Conservation (phyloP, 2,329 filamentous ascomycete genomes). For the Nothophoma quercina region DNA sequence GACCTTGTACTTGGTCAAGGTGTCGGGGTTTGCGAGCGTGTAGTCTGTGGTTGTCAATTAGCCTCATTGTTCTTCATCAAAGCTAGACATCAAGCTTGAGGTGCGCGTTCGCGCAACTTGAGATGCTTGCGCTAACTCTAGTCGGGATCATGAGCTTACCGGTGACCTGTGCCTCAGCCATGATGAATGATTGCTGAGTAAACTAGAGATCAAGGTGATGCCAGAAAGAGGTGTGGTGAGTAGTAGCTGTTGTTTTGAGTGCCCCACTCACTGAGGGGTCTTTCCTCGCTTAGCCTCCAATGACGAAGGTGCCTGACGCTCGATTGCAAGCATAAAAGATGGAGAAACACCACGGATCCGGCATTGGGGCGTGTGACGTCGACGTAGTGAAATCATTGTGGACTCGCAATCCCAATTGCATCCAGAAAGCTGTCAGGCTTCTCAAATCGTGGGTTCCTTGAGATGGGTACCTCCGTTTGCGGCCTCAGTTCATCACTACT, state of each 20-base stretch:
- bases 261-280: constrained; percentile 47
- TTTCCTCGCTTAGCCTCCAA: constrained; percentile 41
- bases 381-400: constrained; percentile 7
- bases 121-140: background rate
- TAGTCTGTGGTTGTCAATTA: constrained; percentile 68
- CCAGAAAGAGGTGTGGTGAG: constrained; percentile 33
- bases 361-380: constrained; percentile 7
- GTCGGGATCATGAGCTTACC: constrained; percentile 33
- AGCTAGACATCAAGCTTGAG: constrained; percentile 20
- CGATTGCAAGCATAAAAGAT: constrained; percentile 11
- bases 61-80: constrained; percentile 32
- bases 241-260: constrained; percentile 42
- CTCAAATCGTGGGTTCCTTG: too few species aligned
- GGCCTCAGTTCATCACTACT: too few species aligned
- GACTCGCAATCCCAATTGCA: background rate
- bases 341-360: constrained; percentile 6
- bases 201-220: constrained; percentile 30
- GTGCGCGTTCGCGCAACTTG: background rate
- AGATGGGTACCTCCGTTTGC: too few species aligned
- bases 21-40: constrained; percentile 89
- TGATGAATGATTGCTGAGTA: constrained; percentile 37
- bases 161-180: constrained; percentile 44
- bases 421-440: background rate
- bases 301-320: constrained; percentile 27
- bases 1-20: constrained; percentile 98